A percentile compares a stretch with the other conserved stretches of the same genome.
These are phyloP conservation scores for Ophiostoma populinum DNA, from an alignment of 2,329 filamentous ascomycete species.

Conservation along the genomic window DNA sequence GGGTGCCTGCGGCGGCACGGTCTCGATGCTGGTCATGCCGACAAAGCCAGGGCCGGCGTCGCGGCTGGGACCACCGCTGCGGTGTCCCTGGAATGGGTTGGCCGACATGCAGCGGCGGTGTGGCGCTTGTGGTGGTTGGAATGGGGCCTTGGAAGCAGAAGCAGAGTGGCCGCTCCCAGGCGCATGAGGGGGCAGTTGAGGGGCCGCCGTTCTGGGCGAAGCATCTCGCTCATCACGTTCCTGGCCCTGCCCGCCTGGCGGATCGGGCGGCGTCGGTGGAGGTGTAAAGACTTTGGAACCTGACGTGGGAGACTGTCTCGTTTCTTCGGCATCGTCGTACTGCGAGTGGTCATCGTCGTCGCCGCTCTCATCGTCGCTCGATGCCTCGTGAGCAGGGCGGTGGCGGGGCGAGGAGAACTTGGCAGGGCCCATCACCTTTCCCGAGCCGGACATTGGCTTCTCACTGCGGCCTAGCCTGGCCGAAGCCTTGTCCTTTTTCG, in stretches of 20 bases:
- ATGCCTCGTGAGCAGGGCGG: not conserved
- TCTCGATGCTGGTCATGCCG: not conserved
- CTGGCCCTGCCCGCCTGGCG: not conserved
- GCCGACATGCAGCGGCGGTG: slow-evolving; percentile 2
- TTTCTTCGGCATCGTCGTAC: not conserved
- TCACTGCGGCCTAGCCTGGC: too few relatives aligned
- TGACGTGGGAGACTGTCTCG: not conserved
- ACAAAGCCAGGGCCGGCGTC: not conserved
- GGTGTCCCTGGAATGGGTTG: slow-evolving; percentile 1
- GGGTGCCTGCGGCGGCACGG: not conserved
- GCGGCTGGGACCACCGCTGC: not conserved
- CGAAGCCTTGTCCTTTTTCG: too few relatives aligned
- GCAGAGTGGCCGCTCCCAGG: not conserved
- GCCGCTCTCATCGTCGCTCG: not conserved
- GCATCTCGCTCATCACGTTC: not conserved
- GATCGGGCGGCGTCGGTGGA: not conserved
- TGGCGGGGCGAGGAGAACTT: not conserved
- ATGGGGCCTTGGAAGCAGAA: not conserved
- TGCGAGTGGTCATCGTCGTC: not conserved
- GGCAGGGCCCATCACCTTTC: too few relatives aligned
- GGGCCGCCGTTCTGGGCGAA: not conserved
- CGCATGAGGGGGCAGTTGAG: not conserved
- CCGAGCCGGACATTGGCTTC: too few relatives aligned
- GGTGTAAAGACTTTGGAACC: slow-evolving; percentile 1
- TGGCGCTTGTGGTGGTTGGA: not conserved